Evolutionary conservation across 306 rosid species (phyloP).

Genomic region (Amphicarpaea edgeworthii): DNA sequence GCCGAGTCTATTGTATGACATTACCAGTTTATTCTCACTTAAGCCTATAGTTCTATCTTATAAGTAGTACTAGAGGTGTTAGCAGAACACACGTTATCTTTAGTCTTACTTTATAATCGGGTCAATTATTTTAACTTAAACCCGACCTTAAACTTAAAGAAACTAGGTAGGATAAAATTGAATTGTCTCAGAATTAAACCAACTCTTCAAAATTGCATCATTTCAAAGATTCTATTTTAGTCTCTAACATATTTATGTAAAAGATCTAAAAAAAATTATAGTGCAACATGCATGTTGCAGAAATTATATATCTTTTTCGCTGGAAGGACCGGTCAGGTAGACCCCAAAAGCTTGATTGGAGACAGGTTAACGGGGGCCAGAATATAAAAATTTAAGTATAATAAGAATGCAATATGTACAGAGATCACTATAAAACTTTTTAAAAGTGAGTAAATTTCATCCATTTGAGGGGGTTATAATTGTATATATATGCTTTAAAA

Average conservation of each 20-base stretch:
- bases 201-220: constrained; percentile 10
- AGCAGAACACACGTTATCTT: neutral
- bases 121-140: neutral
- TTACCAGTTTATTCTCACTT: neutral
- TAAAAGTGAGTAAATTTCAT: neutral
- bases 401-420: neutral
- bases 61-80: neutral
- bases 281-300: constrained; percentile 2
- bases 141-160: neutral
- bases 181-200: neutral
- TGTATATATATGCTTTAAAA: neutral
- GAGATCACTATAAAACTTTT: neutral
- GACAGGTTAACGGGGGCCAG: neutral
- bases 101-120: too few relatives aligned
- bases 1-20: too few relatives aligned
- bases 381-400: neutral
- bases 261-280: neutral
- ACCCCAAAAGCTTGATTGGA: constrained; percentile 2
- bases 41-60: neutral
- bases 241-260: neutral
- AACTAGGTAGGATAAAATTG: neutral
- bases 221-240: neutral
- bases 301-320: neutral
- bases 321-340: neutral
- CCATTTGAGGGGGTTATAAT: neutral